Evolutionary conservation across 768 basidiomycete genomes (phyloP).

Genomic region (Calvatia gigantea): DNA sequence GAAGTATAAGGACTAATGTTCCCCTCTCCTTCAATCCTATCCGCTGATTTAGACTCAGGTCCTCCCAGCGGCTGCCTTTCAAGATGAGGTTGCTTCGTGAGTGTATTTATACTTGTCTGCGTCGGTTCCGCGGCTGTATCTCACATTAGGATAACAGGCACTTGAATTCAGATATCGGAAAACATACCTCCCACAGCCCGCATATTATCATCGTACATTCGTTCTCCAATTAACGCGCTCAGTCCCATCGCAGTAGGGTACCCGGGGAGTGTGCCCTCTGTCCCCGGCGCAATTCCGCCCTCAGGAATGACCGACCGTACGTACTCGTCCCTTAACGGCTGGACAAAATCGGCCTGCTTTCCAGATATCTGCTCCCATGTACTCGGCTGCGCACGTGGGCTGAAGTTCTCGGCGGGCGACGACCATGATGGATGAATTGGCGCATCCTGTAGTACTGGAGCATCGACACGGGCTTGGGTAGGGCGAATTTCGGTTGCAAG

Average conservation of each 20-base stretch:
- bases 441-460: not conserved
- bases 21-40: no score
- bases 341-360: not conserved
- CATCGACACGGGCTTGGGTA: not conserved
- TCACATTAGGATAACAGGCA: not conserved
- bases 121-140: not conserved
- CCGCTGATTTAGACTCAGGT: not conserved
- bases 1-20: no score
- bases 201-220: slow-evolving; percentile 18
- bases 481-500: not conserved
- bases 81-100: not conserved
- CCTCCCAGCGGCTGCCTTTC: not conserved
- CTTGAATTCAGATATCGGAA: not conserved
- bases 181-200: slow-evolving; percentile 14
- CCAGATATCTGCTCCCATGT: slow-evolving; percentile 7
- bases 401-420: not conserved
- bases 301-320: not conserved
- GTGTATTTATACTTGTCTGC: not conserved
- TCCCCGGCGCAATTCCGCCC: slow-evolving; percentile 8
- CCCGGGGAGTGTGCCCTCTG: slow-evolving; percentile 18
- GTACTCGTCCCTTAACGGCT: not conserved
- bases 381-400: not conserved
- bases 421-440: not conserved
- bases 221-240: slow-evolving; percentile 18
- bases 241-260: slow-evolving; percentile 17